Conservation (phyloP, 2,329 filamentous ascomycete species). For the Colletotrichum horii region DNA sequence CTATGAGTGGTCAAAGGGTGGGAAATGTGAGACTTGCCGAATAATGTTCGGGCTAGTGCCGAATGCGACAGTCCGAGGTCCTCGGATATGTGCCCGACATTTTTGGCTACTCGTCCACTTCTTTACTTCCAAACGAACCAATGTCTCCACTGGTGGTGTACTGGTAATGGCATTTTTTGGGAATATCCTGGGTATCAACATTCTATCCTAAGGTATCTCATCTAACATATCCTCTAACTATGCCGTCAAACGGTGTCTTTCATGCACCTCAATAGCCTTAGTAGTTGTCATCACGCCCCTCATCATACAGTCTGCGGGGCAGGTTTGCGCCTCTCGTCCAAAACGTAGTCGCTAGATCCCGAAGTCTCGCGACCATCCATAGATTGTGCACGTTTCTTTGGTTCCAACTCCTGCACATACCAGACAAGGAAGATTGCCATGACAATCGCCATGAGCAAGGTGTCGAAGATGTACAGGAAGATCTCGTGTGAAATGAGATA, state of each 20-base stretch:
- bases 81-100: not conserved
- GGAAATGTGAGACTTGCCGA: not conserved
- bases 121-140: not conserved
- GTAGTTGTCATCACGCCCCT: not conserved
- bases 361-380: not conserved
- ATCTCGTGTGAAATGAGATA: slow-evolving; percentile 45
- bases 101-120: not conserved
- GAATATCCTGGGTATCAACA: not conserved
- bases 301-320: not conserved
- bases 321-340: not conserved
- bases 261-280: not conserved
- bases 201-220: not conserved
- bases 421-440: slow-evolving; percentile 31
- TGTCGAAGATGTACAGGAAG: slow-evolving; percentile 49
- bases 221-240: not conserved
- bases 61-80: not conserved
- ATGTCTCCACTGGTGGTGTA: not conserved
- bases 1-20: not conserved
- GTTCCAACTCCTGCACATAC: slow-evolving; percentile 11
- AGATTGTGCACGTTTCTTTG: not conserved
- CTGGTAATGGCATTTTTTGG: not conserved
- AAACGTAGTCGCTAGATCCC: not conserved
- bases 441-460: slow-evolving; percentile 42
- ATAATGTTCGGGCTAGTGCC: not conserved
- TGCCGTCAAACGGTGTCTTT: not conserved